Percentiles rank a stretch among this genome's conserved stretches.
Evolutionary conservation across 75 land plant species (phyloP).

Genomic region (Cupressus sempervirens): DNA sequence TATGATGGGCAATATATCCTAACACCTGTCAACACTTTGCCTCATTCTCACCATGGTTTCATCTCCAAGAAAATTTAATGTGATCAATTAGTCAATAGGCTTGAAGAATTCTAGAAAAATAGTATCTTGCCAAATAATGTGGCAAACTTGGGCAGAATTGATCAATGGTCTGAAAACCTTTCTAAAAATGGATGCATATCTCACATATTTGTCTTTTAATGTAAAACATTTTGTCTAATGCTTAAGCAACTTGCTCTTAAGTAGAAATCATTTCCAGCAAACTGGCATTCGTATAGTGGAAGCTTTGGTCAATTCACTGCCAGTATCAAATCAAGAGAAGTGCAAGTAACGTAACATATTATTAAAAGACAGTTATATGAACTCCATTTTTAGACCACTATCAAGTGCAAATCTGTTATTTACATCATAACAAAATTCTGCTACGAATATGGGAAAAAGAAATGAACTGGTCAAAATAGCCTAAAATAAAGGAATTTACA

Average conservation of each 20-base stretch:
- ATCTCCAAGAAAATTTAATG: neutral
- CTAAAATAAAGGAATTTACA: constrained; percentile 5
- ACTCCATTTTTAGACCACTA: neutral
- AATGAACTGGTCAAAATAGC: constrained; percentile 12
- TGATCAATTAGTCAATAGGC: neutral
- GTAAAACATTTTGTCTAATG: neutral
- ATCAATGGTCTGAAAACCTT: neutral
- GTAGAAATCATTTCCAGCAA: neutral
- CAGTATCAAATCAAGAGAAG: neutral
- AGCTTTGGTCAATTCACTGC: neutral
- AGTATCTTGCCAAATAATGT: neutral
- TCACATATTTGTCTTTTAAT: neutral
- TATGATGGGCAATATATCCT: no score
- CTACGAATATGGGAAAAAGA: constrained; percentile 9
- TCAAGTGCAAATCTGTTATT: neutral
- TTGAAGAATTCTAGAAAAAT: neutral
- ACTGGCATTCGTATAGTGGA: neutral
- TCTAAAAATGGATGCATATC: neutral
- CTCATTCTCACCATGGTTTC: neutral
- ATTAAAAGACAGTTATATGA: neutral
- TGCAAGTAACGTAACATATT: neutral
- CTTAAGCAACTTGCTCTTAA: neutral
- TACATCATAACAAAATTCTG: neutral
- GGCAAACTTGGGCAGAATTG: neutral
- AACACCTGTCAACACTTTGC: neutral